phyloP scores from a whole-genome alignment of 192 early-diverging fungal genomes.

The Linnemannia schmuckeri region DNA sequence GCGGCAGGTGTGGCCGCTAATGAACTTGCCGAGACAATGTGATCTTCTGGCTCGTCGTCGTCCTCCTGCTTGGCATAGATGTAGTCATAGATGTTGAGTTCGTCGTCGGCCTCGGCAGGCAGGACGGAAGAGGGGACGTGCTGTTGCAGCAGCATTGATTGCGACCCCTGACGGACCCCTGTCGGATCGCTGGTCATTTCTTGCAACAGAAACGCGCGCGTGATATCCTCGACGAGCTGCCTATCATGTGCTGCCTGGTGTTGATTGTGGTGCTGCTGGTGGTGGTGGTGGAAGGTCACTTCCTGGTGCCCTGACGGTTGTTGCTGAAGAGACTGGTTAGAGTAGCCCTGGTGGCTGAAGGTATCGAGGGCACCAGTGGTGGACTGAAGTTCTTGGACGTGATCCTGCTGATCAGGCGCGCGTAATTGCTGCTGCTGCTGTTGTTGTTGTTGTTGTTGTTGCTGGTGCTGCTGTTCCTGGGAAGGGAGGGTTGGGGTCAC shows the following conservation, averaged over 20 bases:
- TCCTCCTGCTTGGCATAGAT: constrained; percentile 53
- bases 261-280: constrained; percentile 21
- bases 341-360: background rate
- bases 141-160: constrained; percentile 16
- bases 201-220: constrained; percentile 36
- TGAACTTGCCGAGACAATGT: constrained; percentile 9
- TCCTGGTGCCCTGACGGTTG: constrained; percentile 12
- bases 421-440: background rate
- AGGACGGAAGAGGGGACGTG: background rate
- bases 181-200: constrained; percentile 17
- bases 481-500: background rate
- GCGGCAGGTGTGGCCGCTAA: constrained; percentile 2
- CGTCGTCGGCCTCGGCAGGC: constrained; percentile 29
- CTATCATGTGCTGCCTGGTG: constrained; percentile 16
- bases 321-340: constrained; percentile 11
- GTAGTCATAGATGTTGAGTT: constrained; percentile 53
- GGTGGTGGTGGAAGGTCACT: background rate
- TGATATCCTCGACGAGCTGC: constrained; percentile 25
- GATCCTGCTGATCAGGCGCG: background rate
- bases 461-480: background rate
- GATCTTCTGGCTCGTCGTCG: constrained; percentile 31
- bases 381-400: constrained; percentile 1
- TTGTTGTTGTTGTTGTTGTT: background rate
- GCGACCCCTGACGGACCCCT: constrained; percentile 10
- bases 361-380: background rate